A percentile compares a stretch with the other conserved stretches of the same genome.
phyloP scores from a whole-genome alignment of 495 filamentous ascomycete genomes.

The Penicillium canariense region DNA sequence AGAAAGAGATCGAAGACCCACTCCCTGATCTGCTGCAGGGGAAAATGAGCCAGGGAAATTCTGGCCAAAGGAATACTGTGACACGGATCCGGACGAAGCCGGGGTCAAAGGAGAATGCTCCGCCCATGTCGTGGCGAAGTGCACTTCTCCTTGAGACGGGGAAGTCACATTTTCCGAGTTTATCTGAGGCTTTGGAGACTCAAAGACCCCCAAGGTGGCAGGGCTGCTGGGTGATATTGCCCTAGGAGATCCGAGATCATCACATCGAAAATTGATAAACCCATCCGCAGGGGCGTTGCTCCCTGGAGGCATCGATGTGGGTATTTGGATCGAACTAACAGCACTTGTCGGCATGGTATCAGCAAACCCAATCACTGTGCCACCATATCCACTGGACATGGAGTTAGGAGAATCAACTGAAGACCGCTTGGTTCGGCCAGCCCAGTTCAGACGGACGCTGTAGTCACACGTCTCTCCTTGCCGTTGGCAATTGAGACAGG shows the following conservation, averaged over 20 bases:
- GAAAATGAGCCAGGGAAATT: constrained; percentile 24
- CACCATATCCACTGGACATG: constrained; percentile 32
- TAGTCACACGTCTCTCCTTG: constrained; percentile 82
- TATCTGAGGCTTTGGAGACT: constrained; percentile 27
- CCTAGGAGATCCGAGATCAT: constrained; percentile 13
- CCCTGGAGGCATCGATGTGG: constrained; percentile 3
- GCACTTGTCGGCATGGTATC: constrained; percentile 13
- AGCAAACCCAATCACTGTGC: constrained; percentile 20
- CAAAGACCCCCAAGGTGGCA: constrained; percentile 19
- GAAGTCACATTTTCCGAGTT: constrained; percentile 23
- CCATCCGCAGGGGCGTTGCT: constrained; percentile 18
- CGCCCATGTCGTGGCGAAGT: constrained; percentile 25
- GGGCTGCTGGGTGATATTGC: constrained; percentile 21
- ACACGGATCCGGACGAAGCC: constrained; percentile 11
- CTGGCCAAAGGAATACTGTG: constrained; percentile 23
- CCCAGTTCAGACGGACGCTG: constrained; percentile 83
- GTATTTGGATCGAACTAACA: constrained; percentile 7
- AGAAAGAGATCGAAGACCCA: constrained; percentile 31
- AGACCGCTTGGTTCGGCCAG: constrained; percentile 56
- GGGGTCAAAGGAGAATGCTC: constrained; percentile 23
- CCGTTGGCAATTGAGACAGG: constrained; percentile 73
- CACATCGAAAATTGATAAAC: constrained; percentile 12
- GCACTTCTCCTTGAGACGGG: constrained; percentile 18
- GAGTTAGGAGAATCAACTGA: constrained; percentile 39
- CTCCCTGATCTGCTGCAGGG: constrained; percentile 28